Evolutionary conservation across 2,329 filamentous ascomycete species (phyloP).

Genomic region (Botrytis galanthina): DNA sequence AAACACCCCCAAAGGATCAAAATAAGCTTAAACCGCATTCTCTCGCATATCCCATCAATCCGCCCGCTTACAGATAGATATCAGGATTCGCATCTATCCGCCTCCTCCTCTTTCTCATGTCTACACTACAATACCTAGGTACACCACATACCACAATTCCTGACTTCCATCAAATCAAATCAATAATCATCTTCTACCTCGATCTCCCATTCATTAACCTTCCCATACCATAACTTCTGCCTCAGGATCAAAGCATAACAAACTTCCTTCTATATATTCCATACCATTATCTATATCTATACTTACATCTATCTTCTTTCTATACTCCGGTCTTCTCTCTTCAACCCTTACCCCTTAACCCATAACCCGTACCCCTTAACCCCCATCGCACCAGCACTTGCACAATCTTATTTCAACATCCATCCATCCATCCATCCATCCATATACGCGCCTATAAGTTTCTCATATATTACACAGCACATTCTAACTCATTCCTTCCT

Average conservation of each 20-base stretch:
- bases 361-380: not conserved
- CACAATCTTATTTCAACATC: constrained; percentile 1
- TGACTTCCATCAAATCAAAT: too few species aligned
- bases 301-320: too few species aligned
- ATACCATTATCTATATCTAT: not conserved
- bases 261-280: not conserved
- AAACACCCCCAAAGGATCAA: too few species aligned
- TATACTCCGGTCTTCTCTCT: too few species aligned
- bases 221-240: not conserved
- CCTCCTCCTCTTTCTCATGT: not conserved
- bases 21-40: not conserved
- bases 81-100: not conserved
- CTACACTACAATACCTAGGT: not conserved
- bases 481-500: not conserved
- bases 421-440: not conserved
- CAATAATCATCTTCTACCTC: too few species aligned
- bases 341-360: not conserved
- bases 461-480: not conserved
- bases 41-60: not conserved
- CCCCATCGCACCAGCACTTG: not conserved
- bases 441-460: not conserved
- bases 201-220: too few species aligned
- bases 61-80: not conserved
- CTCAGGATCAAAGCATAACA: not conserved
- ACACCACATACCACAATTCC: too few species aligned